Conservation (phyloP, 306 rosid species). For the Vigna trinervia region DNA sequence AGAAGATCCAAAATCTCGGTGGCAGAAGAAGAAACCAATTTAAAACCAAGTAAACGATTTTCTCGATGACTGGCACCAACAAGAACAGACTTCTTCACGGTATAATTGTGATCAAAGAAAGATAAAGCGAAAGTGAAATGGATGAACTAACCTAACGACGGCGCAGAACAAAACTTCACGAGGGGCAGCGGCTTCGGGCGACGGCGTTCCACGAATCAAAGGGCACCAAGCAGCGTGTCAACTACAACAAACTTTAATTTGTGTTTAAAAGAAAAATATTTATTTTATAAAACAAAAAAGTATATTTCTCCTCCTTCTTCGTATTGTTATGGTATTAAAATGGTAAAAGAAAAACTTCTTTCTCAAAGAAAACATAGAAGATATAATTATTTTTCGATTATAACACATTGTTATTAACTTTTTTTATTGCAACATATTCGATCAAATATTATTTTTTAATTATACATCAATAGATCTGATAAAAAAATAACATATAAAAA, state of each 20-base stretch:
- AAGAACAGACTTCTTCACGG: background rate
- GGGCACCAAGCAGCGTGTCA: background rate
- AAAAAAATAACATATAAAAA: too few relatives aligned
- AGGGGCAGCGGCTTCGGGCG: background rate
- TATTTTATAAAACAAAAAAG: too few relatives aligned
- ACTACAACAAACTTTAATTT: background rate
- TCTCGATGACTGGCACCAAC: background rate
- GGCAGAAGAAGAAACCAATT: background rate
- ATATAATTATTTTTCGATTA: too few relatives aligned
- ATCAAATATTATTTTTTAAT: too few relatives aligned
- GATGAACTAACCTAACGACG: conserved; percentile 7
- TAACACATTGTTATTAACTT: too few relatives aligned
- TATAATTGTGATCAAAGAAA: background rate
- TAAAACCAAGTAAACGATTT: background rate
- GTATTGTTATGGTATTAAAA: too few relatives aligned
- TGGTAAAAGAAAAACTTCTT: too few relatives aligned
- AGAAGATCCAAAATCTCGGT: background rate
- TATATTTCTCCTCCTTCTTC: too few relatives aligned
- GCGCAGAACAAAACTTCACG: background rate
- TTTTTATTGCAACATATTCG: too few relatives aligned
- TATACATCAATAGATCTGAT: too few relatives aligned
- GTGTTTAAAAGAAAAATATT: too few relatives aligned
- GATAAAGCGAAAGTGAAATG: background rate
- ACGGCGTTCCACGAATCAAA: background rate
- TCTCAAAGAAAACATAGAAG: too few relatives aligned